Evolutionary conservation across 345 rosid species (phyloP).

Genomic region (Carallia pectinifolia): DNA sequence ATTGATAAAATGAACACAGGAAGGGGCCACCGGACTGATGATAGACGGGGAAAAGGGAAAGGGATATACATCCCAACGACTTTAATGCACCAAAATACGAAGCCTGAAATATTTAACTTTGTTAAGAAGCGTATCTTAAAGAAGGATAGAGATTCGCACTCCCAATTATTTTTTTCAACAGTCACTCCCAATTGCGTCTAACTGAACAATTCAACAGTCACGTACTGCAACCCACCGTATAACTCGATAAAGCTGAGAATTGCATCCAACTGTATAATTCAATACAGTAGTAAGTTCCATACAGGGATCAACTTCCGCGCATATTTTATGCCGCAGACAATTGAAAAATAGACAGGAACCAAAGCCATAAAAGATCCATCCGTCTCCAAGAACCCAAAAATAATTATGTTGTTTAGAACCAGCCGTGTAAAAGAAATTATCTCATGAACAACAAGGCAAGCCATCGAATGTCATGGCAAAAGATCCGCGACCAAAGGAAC

Average conservation of each 20-base stretch:
- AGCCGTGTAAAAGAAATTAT: neutral
- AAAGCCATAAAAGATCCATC: no score
- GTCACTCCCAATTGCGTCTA: no score
- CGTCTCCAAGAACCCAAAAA: neutral
- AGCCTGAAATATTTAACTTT: no score
- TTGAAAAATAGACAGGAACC: no score
- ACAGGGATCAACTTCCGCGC: no score
- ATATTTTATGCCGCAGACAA: no score
- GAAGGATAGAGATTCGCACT: constrained; percentile 15
- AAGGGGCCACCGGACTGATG: constrained; percentile 35
- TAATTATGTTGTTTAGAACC: neutral
- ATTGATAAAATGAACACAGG: constrained; percentile 14
- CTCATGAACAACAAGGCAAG: neutral
- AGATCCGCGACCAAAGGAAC: neutral
- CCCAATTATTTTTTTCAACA: no score
- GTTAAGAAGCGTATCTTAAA: neutral
- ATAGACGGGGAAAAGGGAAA: constrained; percentile 28
- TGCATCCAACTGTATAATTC: neutral
- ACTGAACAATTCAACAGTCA: no score
- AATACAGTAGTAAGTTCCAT: no score
- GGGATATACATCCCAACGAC: constrained; percentile 7
- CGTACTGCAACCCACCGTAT: constrained; percentile 32
- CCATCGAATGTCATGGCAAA: neutral
- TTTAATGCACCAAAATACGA: no score
- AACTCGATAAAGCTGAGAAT: constrained; percentile 28